Percentiles rank a stretch among this genome's conserved stretches.
These are phyloP conservation scores for Pythium rishiriense DNA, from an alignment of 352 stramenopile species.

Conservation along the genomic window DNA sequence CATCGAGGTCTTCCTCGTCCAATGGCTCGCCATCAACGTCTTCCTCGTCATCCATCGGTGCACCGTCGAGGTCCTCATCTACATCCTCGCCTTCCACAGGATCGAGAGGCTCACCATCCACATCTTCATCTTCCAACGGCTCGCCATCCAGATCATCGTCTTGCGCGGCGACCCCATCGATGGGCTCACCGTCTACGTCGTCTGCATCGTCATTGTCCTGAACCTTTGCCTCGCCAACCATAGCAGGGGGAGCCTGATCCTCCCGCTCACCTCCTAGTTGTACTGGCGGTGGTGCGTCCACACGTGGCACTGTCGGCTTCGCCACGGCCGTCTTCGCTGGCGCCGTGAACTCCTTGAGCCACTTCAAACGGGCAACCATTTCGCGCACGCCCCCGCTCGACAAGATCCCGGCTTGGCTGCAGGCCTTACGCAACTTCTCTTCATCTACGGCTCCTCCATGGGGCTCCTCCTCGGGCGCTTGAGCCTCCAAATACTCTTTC, in stretches of 20 bases:
- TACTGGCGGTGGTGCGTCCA: background rate
- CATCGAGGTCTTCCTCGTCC: constrained; percentile 45
- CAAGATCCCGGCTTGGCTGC: constrained; percentile 61
- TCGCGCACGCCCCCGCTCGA: constrained; percentile 43
- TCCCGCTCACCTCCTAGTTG: background rate
- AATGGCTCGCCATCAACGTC: constrained; percentile 43
- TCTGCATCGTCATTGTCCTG: background rate
- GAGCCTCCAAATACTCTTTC: constrained; percentile 33
- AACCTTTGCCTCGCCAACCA: background rate
- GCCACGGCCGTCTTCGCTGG: background rate
- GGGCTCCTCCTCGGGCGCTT: background rate
- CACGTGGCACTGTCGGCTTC: background rate
- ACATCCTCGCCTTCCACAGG: constrained; percentile 7
- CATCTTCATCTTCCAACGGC: background rate
- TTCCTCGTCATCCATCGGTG: constrained; percentile 24
- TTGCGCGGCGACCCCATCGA: too few species aligned
- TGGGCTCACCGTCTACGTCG: constrained; percentile 29
- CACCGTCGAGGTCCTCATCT: constrained; percentile 45
- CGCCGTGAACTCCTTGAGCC: constrained; percentile 73
- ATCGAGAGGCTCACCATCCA: constrained; percentile 35
- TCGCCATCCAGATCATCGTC: background rate
- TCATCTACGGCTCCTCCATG: constrained; percentile 31
- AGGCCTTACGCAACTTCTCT: constrained; percentile 67
- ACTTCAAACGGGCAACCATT: constrained; percentile 53
- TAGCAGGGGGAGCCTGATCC: background rate